These are phyloP conservation scores for Fusarium sacchari DNA, from an alignment of 2,329 filamentous ascomycete genomes.

Conservation along the genomic window DNA sequence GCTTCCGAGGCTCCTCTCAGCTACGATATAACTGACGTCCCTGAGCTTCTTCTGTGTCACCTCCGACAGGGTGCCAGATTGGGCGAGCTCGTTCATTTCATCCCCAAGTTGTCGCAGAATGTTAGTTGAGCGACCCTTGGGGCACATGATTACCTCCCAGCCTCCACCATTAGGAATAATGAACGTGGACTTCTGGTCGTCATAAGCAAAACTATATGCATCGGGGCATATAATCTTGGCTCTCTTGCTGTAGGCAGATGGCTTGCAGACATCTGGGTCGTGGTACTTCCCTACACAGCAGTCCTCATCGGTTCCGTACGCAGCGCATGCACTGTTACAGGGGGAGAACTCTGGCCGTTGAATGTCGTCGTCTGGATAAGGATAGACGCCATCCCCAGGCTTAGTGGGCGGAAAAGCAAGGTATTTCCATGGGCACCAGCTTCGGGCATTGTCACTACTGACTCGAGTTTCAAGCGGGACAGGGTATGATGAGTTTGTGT, in stretches of 20 bases:
- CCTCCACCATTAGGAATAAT: constrained; percentile 74
- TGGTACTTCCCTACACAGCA: constrained; percentile 80
- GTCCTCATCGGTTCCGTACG: constrained; percentile 72
- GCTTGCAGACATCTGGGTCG: constrained; percentile 70
- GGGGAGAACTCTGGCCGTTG: constrained; percentile 78
- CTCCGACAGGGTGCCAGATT: constrained; percentile 52
- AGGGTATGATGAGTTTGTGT: constrained; percentile 73
- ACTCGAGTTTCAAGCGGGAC: constrained; percentile 72
- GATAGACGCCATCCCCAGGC: constrained; percentile 80
- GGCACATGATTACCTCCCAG: constrained; percentile 84
- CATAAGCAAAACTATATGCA: constrained; percentile 81
- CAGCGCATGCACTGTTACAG: constrained; percentile 80
- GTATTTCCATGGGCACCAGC: constrained; percentile 85
- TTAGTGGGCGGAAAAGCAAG: constrained; percentile 74
- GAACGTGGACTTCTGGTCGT: constrained; percentile 68
- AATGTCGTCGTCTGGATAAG: constrained; percentile 81
- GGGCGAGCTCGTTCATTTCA: constrained; percentile 60
- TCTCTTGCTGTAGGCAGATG: constrained; percentile 72
- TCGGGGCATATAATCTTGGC: constrained; percentile 84
- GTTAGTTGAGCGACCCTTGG: constrained; percentile 67
- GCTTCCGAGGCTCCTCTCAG: constrained; percentile 43
- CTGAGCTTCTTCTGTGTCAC: constrained; percentile 46
- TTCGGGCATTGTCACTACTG: constrained; percentile 65
- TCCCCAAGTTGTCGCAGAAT: constrained; percentile 63
- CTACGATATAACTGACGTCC: constrained; percentile 50